phyloP scores from a whole-genome alignment of 139 green algal genomes.

The Chlorella sp. region DNA sequence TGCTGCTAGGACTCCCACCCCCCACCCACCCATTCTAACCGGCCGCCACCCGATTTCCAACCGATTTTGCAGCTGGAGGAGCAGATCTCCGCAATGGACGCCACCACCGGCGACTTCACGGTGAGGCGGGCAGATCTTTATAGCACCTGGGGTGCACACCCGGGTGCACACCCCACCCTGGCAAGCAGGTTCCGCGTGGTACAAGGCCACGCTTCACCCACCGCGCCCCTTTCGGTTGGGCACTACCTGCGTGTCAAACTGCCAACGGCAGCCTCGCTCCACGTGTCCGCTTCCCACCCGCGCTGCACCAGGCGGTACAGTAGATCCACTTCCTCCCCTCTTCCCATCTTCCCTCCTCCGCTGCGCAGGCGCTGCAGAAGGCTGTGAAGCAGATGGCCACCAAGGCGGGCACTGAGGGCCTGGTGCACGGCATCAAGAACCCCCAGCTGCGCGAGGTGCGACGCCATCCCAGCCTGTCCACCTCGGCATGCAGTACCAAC shows the following conservation, averaged over 20 bases:
- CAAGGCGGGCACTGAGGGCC: slow-evolving; percentile 7
- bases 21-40: too few relatives aligned
- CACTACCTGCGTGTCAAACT: background rate
- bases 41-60: too few relatives aligned
- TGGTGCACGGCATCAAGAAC: slow-evolving; percentile 15
- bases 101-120: slow-evolving; percentile 27
- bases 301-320: too few relatives aligned
- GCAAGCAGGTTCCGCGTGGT: too few relatives aligned
- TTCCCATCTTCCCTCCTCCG: background rate
- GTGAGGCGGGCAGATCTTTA: background rate
- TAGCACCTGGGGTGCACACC: background rate
- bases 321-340: too few relatives aligned
- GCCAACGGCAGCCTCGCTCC: too few relatives aligned
- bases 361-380: slow-evolving; percentile 15
- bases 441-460: background rate
- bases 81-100: slow-evolving; percentile 1
- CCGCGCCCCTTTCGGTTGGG: too few relatives aligned
- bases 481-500: too few relatives aligned
- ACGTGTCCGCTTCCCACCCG: too few relatives aligned
- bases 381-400: slow-evolving; percentile 8
- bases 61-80: background rate
- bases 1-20: too few relatives aligned
- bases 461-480: too few relatives aligned
- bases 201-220: too few relatives aligned
- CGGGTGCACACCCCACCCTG: background rate